Evolutionary conservation across 2,329 filamentous ascomycete genomes (phyloP).

Genomic region (Exophiala dermatitidis): DNA sequence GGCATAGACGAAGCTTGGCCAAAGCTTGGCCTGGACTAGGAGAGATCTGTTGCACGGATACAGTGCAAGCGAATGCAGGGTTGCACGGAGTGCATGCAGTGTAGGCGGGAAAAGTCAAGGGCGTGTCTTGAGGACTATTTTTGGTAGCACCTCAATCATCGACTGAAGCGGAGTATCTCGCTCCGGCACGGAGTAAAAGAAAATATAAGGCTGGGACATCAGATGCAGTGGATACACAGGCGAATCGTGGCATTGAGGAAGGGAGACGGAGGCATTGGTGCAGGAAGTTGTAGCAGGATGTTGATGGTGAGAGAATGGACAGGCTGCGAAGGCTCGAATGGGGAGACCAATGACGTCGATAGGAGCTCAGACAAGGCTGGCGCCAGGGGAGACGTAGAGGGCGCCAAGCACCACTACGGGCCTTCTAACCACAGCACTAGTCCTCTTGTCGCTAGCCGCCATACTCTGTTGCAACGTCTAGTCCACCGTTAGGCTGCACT

Average conservation of each 20-base stretch:
- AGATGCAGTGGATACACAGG: background rate
- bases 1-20: slow-evolving; percentile 38
- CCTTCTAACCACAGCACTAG: background rate
- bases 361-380: slow-evolving; percentile 6
- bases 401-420: background rate
- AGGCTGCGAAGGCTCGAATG: background rate
- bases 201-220: background rate
- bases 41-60: slow-evolving; percentile 1
- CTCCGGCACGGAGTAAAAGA: background rate
- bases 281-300: slow-evolving; percentile 14
- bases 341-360: slow-evolving; percentile 11
- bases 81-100: slow-evolving; percentile 2
- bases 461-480: background rate
- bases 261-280: background rate
- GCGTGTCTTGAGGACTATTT: slow-evolving; percentile 1
- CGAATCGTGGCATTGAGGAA: background rate
- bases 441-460: background rate
- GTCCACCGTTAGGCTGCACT: slow-evolving; percentile 1
- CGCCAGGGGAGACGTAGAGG: background rate
- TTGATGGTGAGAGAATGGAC: background rate
- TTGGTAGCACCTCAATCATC: background rate
- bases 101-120: background rate
- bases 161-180: background rate
- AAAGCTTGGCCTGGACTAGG: slow-evolving; percentile 29
- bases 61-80: background rate